Base-by-base conservation (phyloP, 2,329 filamentous ascomycete genomes). In the Xylaria arbuscula region DNA sequence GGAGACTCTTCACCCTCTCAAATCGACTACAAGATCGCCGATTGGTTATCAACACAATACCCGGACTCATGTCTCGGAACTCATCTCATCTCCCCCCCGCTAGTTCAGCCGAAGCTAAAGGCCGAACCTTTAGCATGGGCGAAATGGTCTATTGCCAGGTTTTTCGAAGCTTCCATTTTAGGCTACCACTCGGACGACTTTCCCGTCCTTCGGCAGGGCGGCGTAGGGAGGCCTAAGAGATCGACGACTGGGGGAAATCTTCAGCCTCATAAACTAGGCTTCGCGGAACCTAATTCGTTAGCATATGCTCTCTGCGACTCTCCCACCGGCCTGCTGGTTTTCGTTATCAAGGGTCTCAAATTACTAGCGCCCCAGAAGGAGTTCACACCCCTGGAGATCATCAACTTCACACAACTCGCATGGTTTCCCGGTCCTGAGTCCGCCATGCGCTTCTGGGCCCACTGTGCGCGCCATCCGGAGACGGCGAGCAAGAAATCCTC, bases 391-490 rank as follows among this genome's bases (percentile, higher is more conserved):
- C 80, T 82, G 15, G 87, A 91, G 63, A 81, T 92, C 28, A 82
- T 92, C 66, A 88, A 87, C 19, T 81, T 90, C 73, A 85, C 88
- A 1, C 85, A 88, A 75, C 79, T 91, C 34, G 86, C 88, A 24
- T 92, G 90, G 90, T 78, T 92, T 0, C 89, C 90, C 0, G 90
- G 89, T 0, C 89, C 89, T 0, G 89, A 92, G 73, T 84, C 84
- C 1, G 85, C 84, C 2, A 78, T 90, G 72, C 81, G 88, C 32
- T 90, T 85, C 64, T 88, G 84, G 86, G 81, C 85, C 7, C 77
- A 82, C 42, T 84, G 82, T 47, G 77, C 78, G 17, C 76, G 78
- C n/a, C 77, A 82, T 45, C 70, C 73, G 8, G 79, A 81, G 51
- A 74, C 74, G 0, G 62, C 64, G 3, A 72, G 75, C 34, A 69